Base-by-base conservation (phyloP, 2,329 filamentous ascomycete genomes). In the Diaporthe capsici region DNA sequence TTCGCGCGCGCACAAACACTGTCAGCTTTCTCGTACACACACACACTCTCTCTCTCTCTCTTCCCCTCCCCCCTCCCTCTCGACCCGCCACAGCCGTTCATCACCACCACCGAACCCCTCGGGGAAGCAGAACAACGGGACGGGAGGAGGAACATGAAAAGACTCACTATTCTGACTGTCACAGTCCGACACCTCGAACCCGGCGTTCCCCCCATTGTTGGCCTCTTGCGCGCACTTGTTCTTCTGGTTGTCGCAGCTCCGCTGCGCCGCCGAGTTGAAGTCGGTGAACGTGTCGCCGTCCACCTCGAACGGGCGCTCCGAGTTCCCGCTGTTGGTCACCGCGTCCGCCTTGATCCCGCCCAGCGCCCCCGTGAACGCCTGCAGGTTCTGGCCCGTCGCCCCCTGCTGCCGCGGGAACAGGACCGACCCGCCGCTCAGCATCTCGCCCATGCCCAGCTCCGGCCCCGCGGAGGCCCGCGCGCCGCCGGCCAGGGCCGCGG, bases 231-330 rank as follows among this genome's bases (percentile, higher is more conserved):
- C 84, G 75, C 88, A 89, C 25, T 79, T 80, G 77, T 89, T 88
- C 80, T 87, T 85, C 80, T 89, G 88, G 78, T 86, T 86, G 78
- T 88, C 86, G 81, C 88, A 89, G 1, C 86, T 83, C 31, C 86
- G 82, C 72, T 84, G 82, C 8, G 84, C 83, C 0, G 88, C 88
- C 13, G 83, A 82, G 34, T 79, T 44, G 78, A 86, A 89, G 79
- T 87, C 84, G 73, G 81, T 79, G 86, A 88, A 88, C 1, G 85
- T 87, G 74, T 86, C 82, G 22, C 85, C 86, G 53, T 84, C 81
- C 4, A 88, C 86, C 70, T 83, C 82, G 76, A 86, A 89, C 2
- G 85, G 87, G 55, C 85, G 80, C 25, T 83, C 77, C 5, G 81
- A 76, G 77, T 88, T 81, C n/a, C 79, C 80, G 1, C 85, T 86